These are phyloP conservation scores for Gossypium raimondii DNA, from an alignment of 345 rosid genomes.

Conservation along the genomic window DNA sequence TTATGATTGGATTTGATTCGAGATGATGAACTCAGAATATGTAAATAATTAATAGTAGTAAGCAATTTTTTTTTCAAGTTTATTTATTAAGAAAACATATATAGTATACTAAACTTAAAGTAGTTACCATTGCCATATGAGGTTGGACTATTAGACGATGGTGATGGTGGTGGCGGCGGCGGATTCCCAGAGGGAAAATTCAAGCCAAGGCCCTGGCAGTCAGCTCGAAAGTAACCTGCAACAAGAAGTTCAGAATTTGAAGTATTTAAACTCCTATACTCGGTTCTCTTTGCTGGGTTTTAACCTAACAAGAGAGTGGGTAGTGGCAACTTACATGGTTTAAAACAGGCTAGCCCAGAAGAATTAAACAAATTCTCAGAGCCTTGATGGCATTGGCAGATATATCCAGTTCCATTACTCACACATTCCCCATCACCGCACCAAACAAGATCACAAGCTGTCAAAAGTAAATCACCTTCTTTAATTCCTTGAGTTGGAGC, in stretches of 20 bases:
- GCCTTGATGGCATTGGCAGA: slow-evolving; percentile 6
- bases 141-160: not conserved
- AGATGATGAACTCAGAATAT: not conserved
- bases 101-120: not conserved
- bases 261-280: not conserved
- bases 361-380: slow-evolving; percentile 6
- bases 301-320: not conserved
- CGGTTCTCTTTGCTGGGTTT: not conserved
- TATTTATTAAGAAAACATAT: too few species aligned
- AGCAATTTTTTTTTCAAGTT: not conserved
- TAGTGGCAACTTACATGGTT: not conserved
- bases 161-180: not conserved
- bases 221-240: slow-evolving; percentile 5
- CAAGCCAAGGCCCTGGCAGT: not conserved
- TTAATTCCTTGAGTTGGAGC: too few species aligned
- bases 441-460: slow-evolving; percentile 9
- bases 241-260: not conserved
- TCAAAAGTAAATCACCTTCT: too few species aligned
- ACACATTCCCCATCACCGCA: slow-evolving; percentile 12
- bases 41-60: not conserved
- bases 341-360: not conserved
- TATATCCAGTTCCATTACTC: slow-evolving; percentile 3
- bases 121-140: not conserved
- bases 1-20: not conserved
- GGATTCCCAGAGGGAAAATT: not conserved